phyloP scores from a whole-genome alignment of 2,329 filamentous ascomycete genomes.

The Xylariales sp. region DNA sequence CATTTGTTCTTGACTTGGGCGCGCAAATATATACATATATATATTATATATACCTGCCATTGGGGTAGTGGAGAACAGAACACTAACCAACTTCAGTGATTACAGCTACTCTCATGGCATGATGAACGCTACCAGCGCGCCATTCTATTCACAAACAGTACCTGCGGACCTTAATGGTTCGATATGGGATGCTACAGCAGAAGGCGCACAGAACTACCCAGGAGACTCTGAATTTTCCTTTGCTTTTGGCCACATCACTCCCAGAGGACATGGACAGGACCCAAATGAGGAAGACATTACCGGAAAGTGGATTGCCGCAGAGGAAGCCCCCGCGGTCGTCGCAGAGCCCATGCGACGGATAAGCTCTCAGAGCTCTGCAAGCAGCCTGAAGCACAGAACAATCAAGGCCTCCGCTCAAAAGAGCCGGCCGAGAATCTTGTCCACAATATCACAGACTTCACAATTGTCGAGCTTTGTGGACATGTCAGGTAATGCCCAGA shows the following conservation, averaged over 20 bases:
- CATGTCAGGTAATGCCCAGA: conserved; percentile 48
- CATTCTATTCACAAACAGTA: conserved; percentile 58
- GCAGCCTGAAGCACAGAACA: conserved; percentile 40
- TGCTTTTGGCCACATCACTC: conserved; percentile 50
- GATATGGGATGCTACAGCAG: conserved; percentile 53
- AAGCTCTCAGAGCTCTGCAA: conserved; percentile 38
- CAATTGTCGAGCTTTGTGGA: conserved; percentile 48
- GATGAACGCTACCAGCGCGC: conserved; percentile 42
- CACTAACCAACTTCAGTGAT: conserved; percentile 55
- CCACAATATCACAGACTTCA: conserved; percentile 42
- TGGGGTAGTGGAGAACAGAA: conserved; percentile 45
- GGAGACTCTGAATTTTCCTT: conserved; percentile 51
- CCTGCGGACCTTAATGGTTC: conserved; percentile 51
- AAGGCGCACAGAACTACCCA: conserved; percentile 57
- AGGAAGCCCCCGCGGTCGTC: conserved; percentile 29
- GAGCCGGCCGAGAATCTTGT: conserved; percentile 38
- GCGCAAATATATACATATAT: conserved; percentile 21
- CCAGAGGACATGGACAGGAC: conserved; percentile 42
- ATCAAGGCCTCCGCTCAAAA: conserved; percentile 38
- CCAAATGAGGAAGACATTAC: conserved; percentile 43
- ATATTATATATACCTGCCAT: too few relatives aligned
- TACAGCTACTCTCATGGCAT: conserved; percentile 51
- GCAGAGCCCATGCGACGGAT: conserved; percentile 41
- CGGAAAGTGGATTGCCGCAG: conserved; percentile 41
- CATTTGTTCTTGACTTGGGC: conserved; percentile 25